These are phyloP conservation scores for Cladosporium sp. DNA, from an alignment of 2,329 filamentous ascomycete species.

Conservation along the genomic window DNA sequence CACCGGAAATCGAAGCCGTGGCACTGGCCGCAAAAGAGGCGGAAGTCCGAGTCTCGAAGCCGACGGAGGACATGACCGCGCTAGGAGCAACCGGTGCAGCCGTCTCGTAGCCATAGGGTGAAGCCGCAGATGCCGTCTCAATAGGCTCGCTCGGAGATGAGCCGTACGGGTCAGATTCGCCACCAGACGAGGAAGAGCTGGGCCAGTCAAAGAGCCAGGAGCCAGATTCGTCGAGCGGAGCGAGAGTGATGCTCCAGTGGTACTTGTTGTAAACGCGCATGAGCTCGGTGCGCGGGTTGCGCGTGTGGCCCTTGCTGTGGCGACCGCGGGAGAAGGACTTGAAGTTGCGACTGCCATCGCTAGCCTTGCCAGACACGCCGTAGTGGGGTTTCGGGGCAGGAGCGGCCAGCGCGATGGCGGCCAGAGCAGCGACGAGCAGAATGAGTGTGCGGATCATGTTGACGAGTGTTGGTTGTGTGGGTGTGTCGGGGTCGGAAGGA, in stretches of 20 bases:
- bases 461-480: neutral
- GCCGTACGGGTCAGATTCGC: neutral
- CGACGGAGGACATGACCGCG: slow-evolving; percentile 4
- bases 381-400: slow-evolving; percentile 28
- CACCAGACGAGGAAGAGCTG: neutral
- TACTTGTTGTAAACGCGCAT: slow-evolving; percentile 64
- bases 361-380: neutral
- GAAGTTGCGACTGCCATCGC: neutral
- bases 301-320: slow-evolving; percentile 38
- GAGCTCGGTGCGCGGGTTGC: slow-evolving; percentile 56
- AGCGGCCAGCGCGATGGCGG: slow-evolving; percentile 42
- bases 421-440: slow-evolving; percentile 44
- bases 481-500: neutral
- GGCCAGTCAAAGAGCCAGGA: neutral
- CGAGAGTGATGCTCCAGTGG: slow-evolving; percentile 31
- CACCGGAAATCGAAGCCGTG: slow-evolving; percentile 12
- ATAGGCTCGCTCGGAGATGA: neutral
- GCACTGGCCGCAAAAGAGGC: slow-evolving; percentile 11
- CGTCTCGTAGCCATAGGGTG: neutral
- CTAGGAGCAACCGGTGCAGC: neutral
- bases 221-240: neutral
- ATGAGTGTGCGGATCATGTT: slow-evolving; percentile 22
- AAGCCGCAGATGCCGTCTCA: slow-evolving; percentile 3
- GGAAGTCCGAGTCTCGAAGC: slow-evolving; percentile 12
- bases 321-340: slow-evolving; percentile 22